Conservation (phyloP, 768 basidiomycete genomes). For the Obba rivulosa region DNA sequence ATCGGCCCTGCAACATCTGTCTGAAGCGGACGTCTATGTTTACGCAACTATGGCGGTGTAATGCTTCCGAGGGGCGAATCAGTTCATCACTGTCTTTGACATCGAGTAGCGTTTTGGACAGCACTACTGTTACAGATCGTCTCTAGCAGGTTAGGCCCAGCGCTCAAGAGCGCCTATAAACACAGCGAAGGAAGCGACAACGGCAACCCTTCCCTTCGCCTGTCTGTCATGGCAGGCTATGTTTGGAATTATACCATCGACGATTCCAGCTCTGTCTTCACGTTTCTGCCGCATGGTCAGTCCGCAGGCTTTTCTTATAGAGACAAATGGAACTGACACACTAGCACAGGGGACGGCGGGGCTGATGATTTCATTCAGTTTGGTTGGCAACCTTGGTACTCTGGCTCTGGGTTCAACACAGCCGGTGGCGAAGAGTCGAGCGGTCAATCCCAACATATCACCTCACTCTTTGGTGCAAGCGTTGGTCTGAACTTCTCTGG, state of each 20-base stretch:
- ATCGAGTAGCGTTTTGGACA: too few relatives aligned
- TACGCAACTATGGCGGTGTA: too few relatives aligned
- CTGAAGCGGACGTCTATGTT: too few relatives aligned
- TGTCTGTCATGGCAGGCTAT: neutral
- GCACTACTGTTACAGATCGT: too few relatives aligned
- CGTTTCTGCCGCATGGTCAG: slow-evolving; percentile 18
- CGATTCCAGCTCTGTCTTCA: slow-evolving; percentile 16
- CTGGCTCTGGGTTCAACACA: slow-evolving; percentile 6
- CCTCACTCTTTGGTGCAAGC: slow-evolving; percentile 20
- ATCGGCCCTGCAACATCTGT: too few relatives aligned
- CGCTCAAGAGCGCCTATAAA: too few relatives aligned
- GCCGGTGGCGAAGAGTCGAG: slow-evolving; percentile 5
- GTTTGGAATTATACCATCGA: slow-evolving; percentile 19
- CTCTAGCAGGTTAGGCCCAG: too few relatives aligned
- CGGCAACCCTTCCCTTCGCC: neutral
- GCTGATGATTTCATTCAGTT: slow-evolving; percentile 6
- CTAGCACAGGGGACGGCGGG: slow-evolving; percentile 12
- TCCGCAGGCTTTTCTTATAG: neutral
- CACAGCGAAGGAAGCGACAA: too few relatives aligned
- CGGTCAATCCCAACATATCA: slow-evolving; percentile 12
- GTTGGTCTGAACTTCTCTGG: slow-evolving; percentile 23
- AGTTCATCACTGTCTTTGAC: too few relatives aligned
- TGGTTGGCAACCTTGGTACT: slow-evolving; percentile 18
- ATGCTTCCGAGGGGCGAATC: too few relatives aligned
- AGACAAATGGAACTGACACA: neutral